Evolutionary conservation across 1,139 yeast genomes (phyloP), one percentile per base, ranked within the genome.

Genomic region (Sugiyamaella xylanicola): DNA sequence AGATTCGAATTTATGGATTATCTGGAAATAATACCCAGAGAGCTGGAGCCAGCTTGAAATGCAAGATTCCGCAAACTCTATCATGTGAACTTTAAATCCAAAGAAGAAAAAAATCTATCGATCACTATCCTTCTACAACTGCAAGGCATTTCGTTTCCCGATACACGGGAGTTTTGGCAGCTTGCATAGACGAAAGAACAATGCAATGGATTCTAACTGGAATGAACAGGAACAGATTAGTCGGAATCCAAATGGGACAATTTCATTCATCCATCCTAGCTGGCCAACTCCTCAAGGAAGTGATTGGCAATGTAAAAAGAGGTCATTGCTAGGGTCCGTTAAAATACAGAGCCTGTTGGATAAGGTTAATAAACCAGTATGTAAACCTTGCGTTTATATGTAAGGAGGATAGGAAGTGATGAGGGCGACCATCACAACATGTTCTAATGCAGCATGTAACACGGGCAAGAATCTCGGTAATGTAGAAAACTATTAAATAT

Each of bases 11-110:
- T 32, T 21, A 25, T 7, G 35, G 25, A 3, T 21, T 17, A 22
- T 45, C 16, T n/a, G n/a, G 4, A 8, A 29, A 36, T 13, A 25
- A 46, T 46, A 35, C 11, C 49, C 49, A 17, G 27, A 46, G 42
- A 46, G 49, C 49, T 46, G 49, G 49, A 46, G 49, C 49, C 49
- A 46, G 37, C 37, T 19, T 32, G 29, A 35, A 25, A 46, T 46
- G 49, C 49, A 46, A 36, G 49, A 46, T 35, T 39, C 49, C 49
- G 49, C 20, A 15, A 46, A 46, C 32, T 22, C 16, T n/a, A 46
- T 21, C 32, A 22, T 13, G 11, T 20, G 27, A 46, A 46, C 49
- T 36, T 32, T 20, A 20, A 36, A 20, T 21, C n/a, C 15, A 11
- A 45, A 29, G 32, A 29, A 45, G 48, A 19, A 45, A 45, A 17